Conservation (phyloP, 768 basidiomycete species). For the Mycena albidolilacea region DNA sequence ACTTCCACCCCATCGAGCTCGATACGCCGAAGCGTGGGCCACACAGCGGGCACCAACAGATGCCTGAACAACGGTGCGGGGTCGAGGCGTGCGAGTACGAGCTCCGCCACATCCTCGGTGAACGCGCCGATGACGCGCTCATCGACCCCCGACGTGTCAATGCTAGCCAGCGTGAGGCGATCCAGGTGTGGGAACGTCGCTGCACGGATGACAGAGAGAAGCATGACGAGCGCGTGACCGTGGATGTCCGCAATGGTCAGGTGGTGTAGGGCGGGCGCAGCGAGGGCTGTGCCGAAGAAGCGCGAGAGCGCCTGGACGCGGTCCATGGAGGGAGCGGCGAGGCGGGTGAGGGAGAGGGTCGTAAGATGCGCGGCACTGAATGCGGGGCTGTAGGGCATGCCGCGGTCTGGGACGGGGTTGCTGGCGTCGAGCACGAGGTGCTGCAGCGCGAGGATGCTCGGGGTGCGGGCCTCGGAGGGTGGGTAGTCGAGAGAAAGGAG, state of each 20-base stretch:
- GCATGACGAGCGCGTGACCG: slow-evolving; percentile 35
- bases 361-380: slow-evolving; percentile 33
- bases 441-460: slow-evolving; percentile 26
- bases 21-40: slow-evolving; percentile 14
- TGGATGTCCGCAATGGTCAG: slow-evolving; percentile 30
- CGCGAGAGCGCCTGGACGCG: slow-evolving; percentile 37
- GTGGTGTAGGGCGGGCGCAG: slow-evolving; percentile 9
- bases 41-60: slow-evolving; percentile 2
- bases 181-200: slow-evolving; percentile 18
- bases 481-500: slow-evolving; percentile 33
- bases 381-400: slow-evolving; percentile 23
- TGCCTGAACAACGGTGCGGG: neutral
- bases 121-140: slow-evolving; percentile 21
- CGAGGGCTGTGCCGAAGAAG: slow-evolving; percentile 32
- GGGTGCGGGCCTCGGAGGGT: slow-evolving; percentile 19
- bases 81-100: slow-evolving; percentile 20
- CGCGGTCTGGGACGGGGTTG: slow-evolving; percentile 21
- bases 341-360: slow-evolving; percentile 23
- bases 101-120: slow-evolving; percentile 12
- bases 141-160: slow-evolving; percentile 31
- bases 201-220: slow-evolving; percentile 29
- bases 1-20: slow-evolving; percentile 27
- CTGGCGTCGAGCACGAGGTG: slow-evolving; percentile 29
- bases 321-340: slow-evolving; percentile 36
- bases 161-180: slow-evolving; percentile 14